Percentiles rank a stretch among this genome's conserved stretches.
Conservation (phyloP, 371 early-diverging fungal genomes). For the Gilbertella persicaria region DNA sequence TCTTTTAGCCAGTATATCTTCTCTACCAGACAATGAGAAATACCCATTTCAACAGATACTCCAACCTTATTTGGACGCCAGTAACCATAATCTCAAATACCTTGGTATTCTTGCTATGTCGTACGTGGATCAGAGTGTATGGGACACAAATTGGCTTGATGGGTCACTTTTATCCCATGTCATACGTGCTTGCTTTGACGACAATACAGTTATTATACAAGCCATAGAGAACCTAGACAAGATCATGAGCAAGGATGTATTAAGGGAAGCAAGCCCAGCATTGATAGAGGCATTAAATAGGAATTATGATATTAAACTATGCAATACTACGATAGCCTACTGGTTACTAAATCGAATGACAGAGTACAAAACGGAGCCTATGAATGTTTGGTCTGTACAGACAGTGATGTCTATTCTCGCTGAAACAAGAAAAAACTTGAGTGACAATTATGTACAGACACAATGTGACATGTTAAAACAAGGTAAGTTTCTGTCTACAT, state of each 20-base stretch:
- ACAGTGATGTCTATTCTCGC: slow-evolving; percentile 17
- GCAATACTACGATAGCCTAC: slow-evolving; percentile 11
- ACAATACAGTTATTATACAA: slow-evolving; percentile 28
- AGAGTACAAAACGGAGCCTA: slow-evolving; percentile 13
- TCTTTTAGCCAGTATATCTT: slow-evolving; percentile 14
- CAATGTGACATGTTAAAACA: slow-evolving; percentile 26
- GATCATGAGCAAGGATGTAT: slow-evolving; percentile 7
- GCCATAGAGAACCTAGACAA: slow-evolving; percentile 29
- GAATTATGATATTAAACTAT: slow-evolving; percentile 2
- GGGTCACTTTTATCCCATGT: slow-evolving; percentile 18
- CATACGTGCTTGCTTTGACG: slow-evolving; percentile 12
- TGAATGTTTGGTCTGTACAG: slow-evolving; percentile 22
- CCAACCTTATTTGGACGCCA: slow-evolving; percentile 28
- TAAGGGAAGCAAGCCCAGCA: slow-evolving; percentile 7
- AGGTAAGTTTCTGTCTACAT: slow-evolving; percentile 9
- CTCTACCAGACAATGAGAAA: not conserved
- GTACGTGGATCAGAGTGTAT: slow-evolving; percentile 26
- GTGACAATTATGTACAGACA: slow-evolving; percentile 21
- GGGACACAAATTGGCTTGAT: slow-evolving; percentile 37
- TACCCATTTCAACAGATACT: slow-evolving; percentile 32
- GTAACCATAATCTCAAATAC: slow-evolving; percentile 50
- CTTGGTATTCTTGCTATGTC: slow-evolving; percentile 39
- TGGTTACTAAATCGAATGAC: slow-evolving; percentile 27
- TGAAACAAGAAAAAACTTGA: slow-evolving; percentile 14
- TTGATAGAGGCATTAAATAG: slow-evolving; percentile 15